A percentile compares a stretch with the other conserved stretches of the same genome.
Conservation (phyloP, 495 filamentous ascomycete species). For the Podospora fimiseda region DNA sequence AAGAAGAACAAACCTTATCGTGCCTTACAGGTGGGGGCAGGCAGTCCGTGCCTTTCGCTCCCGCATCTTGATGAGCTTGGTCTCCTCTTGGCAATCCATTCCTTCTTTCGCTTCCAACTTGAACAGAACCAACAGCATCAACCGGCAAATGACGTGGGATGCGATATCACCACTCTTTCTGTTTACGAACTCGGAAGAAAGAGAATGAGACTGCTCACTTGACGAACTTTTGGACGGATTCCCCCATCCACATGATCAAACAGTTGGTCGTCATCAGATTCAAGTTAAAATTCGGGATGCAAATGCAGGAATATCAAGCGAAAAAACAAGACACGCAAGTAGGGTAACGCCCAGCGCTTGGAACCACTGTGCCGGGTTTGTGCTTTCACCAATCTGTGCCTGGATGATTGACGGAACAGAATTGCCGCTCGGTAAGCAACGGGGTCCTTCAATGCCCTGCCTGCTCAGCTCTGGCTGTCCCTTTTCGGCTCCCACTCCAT, state of each 20-base stretch:
- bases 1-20: no score
- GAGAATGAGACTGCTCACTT: background rate
- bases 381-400: conserved; percentile 3
- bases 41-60: background rate
- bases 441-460: no score
- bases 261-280: background rate
- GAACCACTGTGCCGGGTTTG: conserved; percentile 15
- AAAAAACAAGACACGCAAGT: background rate
- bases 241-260: background rate
- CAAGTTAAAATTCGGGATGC: background rate
- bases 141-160: no score
- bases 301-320: conserved; percentile 1
- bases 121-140: background rate
- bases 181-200: background rate
- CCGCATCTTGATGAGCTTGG: background rate
- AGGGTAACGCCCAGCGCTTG: conserved; percentile 11
- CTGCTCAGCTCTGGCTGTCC: no score
- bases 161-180: background rate
- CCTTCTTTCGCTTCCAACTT: background rate
- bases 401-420: background rate
- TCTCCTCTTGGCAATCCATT: no score
- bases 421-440: no score
- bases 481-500: no score
- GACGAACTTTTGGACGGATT: background rate
- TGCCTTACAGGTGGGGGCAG: no score